Evolutionary conservation across 2,329 filamentous ascomycete species (phyloP).

Genomic region (Allantophomopsis cytisporea): DNA sequence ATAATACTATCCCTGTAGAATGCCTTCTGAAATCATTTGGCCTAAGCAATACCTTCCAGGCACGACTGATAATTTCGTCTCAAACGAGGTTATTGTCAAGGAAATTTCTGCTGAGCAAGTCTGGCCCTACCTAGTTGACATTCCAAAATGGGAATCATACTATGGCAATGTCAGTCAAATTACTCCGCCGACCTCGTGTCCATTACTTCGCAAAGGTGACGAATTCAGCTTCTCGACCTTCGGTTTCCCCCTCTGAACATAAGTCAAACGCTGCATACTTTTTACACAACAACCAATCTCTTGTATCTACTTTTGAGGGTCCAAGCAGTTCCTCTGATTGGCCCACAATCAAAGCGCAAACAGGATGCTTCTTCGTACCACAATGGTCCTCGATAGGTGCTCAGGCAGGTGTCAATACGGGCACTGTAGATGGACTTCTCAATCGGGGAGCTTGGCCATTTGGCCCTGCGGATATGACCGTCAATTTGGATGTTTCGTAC

Average conservation of each 20-base stretch:
- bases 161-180: no score
- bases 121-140: no score
- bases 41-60: no score
- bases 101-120: no score
- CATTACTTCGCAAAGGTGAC: slow-evolving; percentile 3
- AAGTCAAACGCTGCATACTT: slow-evolving; percentile 14
- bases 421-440: slow-evolving; percentile 16
- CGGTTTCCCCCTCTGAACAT: no score
- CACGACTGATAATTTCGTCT: no score
- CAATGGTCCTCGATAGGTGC: slow-evolving; percentile 18
- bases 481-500: neutral
- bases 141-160: no score
- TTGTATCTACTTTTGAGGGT: slow-evolving; percentile 37
- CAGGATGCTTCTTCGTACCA: slow-evolving; percentile 24
- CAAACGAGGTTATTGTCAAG: no score
- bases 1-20: no score
- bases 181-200: no score
- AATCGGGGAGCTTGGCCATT: slow-evolving; percentile 25
- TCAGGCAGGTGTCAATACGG: slow-evolving; percentile 1
- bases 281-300: slow-evolving; percentile 18
- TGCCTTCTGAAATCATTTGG: no score
- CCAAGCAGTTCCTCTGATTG: slow-evolving; percentile 23
- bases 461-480: slow-evolving; percentile 2
- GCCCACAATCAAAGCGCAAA: slow-evolving; percentile 20
- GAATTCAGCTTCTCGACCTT: slow-evolving; percentile 15